These are phyloP conservation scores for Yamadazyma oceani DNA, from an alignment of 1,139 yeast genomes.

Conservation along the genomic window DNA sequence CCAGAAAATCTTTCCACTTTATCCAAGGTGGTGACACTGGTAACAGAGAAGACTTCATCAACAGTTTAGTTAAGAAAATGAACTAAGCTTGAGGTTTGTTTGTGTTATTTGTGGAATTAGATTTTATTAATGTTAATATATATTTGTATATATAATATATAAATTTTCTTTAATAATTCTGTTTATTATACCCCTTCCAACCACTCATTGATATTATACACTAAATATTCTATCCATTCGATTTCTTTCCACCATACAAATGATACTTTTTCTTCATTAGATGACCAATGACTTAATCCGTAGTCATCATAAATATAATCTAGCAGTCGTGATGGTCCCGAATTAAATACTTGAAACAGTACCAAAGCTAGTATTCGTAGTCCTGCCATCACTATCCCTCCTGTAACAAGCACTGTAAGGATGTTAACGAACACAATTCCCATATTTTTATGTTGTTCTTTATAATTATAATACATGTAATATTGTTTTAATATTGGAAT, in stretches of 20 bases:
- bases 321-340: not conserved
- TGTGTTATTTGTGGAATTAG: too few relatives aligned
- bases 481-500: conserved; percentile 38
- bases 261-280: conserved; percentile 10
- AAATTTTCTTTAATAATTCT: conserved; percentile 4
- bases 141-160: conserved; percentile 10
- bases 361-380: conserved; percentile 12
- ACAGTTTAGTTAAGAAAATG: conserved; percentile 97
- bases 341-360: not conserved
- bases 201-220: conserved; percentile 27
- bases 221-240: conserved; percentile 31
- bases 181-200: conserved; percentile 3
- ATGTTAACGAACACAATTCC: conserved; percentile 24
- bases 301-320: conserved; percentile 26
- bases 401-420: conserved; percentile 23
- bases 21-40: conserved; percentile 99
- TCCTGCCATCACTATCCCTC: conserved; percentile 17
- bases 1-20: conserved; percentile 99
- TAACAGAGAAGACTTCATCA: conserved; percentile 99
- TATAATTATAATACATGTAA: conserved; percentile 27
- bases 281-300: conserved; percentile 11
- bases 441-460: conserved; percentile 22
- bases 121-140: conserved; percentile 6
- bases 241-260: conserved; percentile 38
- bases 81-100: conserved; percentile 50